phyloP scores from a whole-genome alignment of 2,329 filamentous ascomycete species.

The Aspergillus pseudoglaucus region DNA sequence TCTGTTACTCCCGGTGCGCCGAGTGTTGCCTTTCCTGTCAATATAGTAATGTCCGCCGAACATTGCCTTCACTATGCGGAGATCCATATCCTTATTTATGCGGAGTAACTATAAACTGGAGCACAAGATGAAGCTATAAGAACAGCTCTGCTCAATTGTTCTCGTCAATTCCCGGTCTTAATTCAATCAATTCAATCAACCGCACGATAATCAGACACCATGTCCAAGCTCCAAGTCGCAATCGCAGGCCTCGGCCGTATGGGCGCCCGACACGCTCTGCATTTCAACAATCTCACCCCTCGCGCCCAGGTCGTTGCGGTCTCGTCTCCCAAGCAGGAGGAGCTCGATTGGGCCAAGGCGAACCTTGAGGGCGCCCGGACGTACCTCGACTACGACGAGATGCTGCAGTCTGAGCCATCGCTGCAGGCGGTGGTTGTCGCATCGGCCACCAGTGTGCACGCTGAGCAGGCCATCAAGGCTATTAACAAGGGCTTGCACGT shows the following conservation, averaged over 20 bases:
- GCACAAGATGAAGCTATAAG: neutral
- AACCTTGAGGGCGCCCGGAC: conserved; percentile 46
- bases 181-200: neutral
- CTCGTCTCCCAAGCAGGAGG: conserved; percentile 38
- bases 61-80: neutral
- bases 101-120: neutral
- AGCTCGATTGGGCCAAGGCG: conserved; percentile 43
- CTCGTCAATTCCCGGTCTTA: neutral
- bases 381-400: conserved; percentile 48
- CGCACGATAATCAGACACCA: neutral
- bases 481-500: conserved; percentile 49
- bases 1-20: neutral
- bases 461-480: conserved; percentile 50
- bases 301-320: conserved; percentile 44
- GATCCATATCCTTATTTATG: neutral
- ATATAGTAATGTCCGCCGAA: neutral
- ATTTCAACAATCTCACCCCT: conserved; percentile 40
- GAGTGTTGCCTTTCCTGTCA: neutral
- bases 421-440: conserved; percentile 50
- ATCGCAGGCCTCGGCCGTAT: conserved; percentile 45
- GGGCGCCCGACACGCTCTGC: conserved; percentile 42
- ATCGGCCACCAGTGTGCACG: conserved; percentile 49
- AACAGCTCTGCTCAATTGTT: neutral
- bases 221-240: conserved; percentile 35
- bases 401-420: conserved; percentile 46